Evolutionary conservation across 306 rosid species (phyloP).

Genomic region (Dryas drummondii): DNA sequence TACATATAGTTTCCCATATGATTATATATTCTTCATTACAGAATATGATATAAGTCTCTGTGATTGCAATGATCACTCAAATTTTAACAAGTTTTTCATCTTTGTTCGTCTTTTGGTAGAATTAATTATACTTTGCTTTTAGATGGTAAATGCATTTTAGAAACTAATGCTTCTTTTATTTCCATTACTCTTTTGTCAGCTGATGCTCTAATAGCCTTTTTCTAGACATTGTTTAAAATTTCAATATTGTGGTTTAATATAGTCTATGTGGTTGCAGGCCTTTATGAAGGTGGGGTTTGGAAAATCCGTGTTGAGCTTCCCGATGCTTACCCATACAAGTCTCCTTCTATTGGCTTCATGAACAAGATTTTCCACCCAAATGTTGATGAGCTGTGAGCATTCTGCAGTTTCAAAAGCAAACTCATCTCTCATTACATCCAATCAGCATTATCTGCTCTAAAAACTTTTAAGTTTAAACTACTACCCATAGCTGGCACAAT

Average conservation of each 20-base stretch:
- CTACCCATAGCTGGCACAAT: neutral
- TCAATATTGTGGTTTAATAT: slow-evolving; percentile 9
- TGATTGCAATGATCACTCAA: neutral
- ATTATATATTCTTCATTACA: neutral
- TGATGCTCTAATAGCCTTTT: neutral
- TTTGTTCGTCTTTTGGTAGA: slow-evolving; percentile 2
- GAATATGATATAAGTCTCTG: neutral
- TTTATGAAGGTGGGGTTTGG: slow-evolving; percentile 95
- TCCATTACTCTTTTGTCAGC: neutral
- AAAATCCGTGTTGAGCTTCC: slow-evolving; percentile 96
- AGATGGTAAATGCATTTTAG: neutral
- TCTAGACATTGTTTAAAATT: neutral
- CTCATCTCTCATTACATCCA: neutral
- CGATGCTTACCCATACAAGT: slow-evolving; percentile 95
- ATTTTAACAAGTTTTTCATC: neutral
- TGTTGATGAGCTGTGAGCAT: slow-evolving; percentile 94
- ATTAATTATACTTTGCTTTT: neutral
- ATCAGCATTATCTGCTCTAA: neutral
- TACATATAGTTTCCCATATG: slow-evolving; percentile 3
- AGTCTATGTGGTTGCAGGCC: slow-evolving; percentile 57
- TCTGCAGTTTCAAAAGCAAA: slow-evolving; percentile 19
- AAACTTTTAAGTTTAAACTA: neutral
- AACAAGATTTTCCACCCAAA: slow-evolving; percentile 97
- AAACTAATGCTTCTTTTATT: neutral
- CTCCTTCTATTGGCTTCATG: slow-evolving; percentile 93